phyloP scores from a whole-genome alignment of 192 early-diverging fungal genomes.

The Jimgerdemannia flammicorona region DNA sequence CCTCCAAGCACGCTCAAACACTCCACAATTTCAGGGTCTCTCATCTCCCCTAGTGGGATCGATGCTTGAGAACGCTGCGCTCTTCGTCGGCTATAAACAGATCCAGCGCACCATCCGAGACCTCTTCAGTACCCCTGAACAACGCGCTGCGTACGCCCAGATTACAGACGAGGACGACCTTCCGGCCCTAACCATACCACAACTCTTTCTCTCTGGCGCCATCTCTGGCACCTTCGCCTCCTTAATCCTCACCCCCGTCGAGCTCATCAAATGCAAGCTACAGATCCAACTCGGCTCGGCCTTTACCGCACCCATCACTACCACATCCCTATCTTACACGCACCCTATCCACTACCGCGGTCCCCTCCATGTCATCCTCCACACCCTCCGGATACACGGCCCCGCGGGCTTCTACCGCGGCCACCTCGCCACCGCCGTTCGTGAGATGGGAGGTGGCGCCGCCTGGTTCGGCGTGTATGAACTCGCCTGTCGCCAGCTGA shows the following conservation, averaged over 20 bases:
- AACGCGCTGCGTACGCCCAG: slow-evolving; percentile 9
- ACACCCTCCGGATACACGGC: slow-evolving; percentile 41
- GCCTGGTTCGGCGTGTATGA: slow-evolving; percentile 98
- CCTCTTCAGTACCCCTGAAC: slow-evolving; percentile 25
- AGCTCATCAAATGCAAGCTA: slow-evolving; percentile 94
- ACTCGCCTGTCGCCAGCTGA: slow-evolving; percentile 52
- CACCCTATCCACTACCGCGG: slow-evolving; percentile 30
- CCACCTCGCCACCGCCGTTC: slow-evolving; percentile 79
- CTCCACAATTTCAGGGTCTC: slow-evolving; percentile 56
- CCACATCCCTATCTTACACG: not conserved
- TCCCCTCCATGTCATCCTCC: slow-evolving; percentile 43
- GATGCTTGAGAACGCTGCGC: slow-evolving; percentile 90
- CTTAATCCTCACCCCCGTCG: slow-evolving; percentile 89
- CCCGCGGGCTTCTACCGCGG: slow-evolving; percentile 71
- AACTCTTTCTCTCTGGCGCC: slow-evolving; percentile 78
- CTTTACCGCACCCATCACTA: not conserved
- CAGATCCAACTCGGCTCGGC: slow-evolving; percentile 74
- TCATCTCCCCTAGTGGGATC: slow-evolving; percentile 89
- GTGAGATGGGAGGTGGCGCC: slow-evolving; percentile 89
- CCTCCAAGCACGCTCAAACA: no score
- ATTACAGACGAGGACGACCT: slow-evolving; percentile 18
- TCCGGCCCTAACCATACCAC: slow-evolving; percentile 50
- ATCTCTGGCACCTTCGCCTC: slow-evolving; percentile 84
- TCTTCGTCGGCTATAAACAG: slow-evolving; percentile 86
- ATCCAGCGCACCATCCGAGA: slow-evolving; percentile 72